A percentile compares a stretch with the other conserved stretches of the same genome.
phyloP scores from a whole-genome alignment of 2,329 filamentous ascomycete species.

The Sporothrix brasiliensis region DNA sequence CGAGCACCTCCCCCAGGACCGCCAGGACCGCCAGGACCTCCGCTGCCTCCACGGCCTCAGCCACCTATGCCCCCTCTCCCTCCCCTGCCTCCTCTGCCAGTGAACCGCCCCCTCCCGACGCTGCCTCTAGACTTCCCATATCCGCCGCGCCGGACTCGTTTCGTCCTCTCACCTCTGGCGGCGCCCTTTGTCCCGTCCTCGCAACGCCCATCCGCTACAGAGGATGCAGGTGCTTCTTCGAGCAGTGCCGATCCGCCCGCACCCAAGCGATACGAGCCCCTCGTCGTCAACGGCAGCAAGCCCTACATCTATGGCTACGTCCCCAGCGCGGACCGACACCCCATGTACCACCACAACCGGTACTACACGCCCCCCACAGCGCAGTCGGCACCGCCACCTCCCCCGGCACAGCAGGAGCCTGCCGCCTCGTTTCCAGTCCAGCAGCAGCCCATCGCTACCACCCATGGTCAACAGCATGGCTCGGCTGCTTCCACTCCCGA shows the following conservation, averaged over 20 bases:
- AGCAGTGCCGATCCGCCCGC: too few relatives aligned
- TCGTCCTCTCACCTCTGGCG: background rate
- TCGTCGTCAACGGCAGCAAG: slow-evolving; percentile 15
- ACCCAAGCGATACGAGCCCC: background rate
- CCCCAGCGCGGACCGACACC: background rate
- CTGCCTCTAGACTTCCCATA: background rate
- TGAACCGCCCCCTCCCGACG: background rate
- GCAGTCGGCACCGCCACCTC: background rate
- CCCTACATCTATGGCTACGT: background rate
- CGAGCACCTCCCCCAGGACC: background rate
- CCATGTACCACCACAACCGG: too few relatives aligned
- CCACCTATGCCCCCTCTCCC: background rate
- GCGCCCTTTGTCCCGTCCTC: background rate
- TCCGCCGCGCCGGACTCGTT: background rate
- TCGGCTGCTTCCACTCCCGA: background rate
- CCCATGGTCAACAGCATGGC: background rate
- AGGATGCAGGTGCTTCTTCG: background rate
- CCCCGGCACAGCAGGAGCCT: background rate
- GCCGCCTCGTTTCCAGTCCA: background rate
- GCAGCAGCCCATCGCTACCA: background rate
- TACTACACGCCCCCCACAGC: background rate
- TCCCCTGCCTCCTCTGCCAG: background rate
- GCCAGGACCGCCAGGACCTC: background rate
- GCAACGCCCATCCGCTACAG: background rate
- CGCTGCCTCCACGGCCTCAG: background rate